Evolutionary conservation across 805 yeast species (phyloP), one percentile per base, ranked within the genome.

Genomic region (Suhomyces sp.): DNA sequence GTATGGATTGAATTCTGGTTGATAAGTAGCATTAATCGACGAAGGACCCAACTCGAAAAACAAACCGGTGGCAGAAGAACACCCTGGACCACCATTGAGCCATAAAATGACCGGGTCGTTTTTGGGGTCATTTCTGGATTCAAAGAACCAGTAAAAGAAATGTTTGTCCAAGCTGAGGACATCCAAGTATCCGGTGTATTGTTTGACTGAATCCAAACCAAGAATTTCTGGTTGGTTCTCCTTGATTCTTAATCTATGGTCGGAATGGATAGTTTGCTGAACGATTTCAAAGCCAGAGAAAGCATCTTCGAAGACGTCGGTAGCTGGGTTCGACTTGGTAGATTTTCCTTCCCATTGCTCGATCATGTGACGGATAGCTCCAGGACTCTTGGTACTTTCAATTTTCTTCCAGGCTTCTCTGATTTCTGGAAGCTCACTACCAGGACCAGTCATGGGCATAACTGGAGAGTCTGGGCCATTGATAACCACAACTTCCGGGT

Each of bases 111-210:
- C 62, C 0, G 63, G 63, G 44, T 58, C 63, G 32, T 41, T 58
- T 13, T 41, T 33, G 15, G 63, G 63, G 43, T 57, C 60, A 33
- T 57, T 56, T 51, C 65, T 51, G n/a, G 55, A 47, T 38, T 58
- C 63, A 23, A 58, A 56, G 39, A 55, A 56, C 59, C 60, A 58
- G 42, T 50, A 58, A 42, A 58, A 58, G 31, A 58, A 53, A 36
- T 58, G 63, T 44, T 55, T 54, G 31, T 52, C 65, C 37, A 51
- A 44, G 25, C 51, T 43, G 15, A 55, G 58, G 24, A 64, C 55
- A 39, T 65, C 67, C 44, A 65, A 56, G 43, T 65, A 65, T 3
- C 70, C 70, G 24, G 70, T 60, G 33, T 56, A 60, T 37, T 63
- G 69, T 19, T 62, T 37, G 16, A 63, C 70, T 15, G 58, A 40